Evolutionary conservation across 305 asterid genomes (phyloP), one percentile per base, ranked within the genome.

Genomic region (Coffea humblotiana): DNA sequence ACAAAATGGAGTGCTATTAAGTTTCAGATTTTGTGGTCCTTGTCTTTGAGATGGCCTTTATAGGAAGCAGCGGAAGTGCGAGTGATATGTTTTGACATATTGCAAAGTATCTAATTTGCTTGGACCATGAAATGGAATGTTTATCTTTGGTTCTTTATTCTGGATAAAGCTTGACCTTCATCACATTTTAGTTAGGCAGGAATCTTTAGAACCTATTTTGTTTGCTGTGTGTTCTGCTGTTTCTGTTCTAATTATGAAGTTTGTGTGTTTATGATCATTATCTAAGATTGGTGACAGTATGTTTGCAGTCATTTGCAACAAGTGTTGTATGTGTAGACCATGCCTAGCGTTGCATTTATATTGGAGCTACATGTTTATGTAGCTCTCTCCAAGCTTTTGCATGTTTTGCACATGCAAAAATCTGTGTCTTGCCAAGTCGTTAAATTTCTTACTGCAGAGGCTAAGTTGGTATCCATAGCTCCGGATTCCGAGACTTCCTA

Each of bases 401-500:
- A 40, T 19, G 18, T 32, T 32, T 32, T 32, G 32, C 1, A 32
- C 32, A 32, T 32, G 32, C 32, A 32, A 32, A 32, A 32, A 32
- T 1, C 32, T 32, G 32, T 60, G 45, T 37, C 25, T 69, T 8
- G 40, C 52, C 29, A 18, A 69, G 15, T 72, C 14, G 52, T 32
- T 32, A 12, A 66, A 56, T 72, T 15, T 80, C 16, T 72, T 67
- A 35, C 70, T 80, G 25, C 87, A 94, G 98, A 86, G 98, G 98
- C 75, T 94, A 94, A 69, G 97, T 91, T 19, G 97, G 97, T 56
- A 94, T 94, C 78, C 97, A 94, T 89, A 94, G 98, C 85, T 94
- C 98, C 21, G 97, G 98, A 83, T 94, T 94, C 87, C 91, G 97
- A 87, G 98, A 93, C 87, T 93, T 92, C 81, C 97, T 94, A 25